Evolutionary conservation across 148 eudicot species (phyloP).

Genomic region (Spergularia marina): DNA sequence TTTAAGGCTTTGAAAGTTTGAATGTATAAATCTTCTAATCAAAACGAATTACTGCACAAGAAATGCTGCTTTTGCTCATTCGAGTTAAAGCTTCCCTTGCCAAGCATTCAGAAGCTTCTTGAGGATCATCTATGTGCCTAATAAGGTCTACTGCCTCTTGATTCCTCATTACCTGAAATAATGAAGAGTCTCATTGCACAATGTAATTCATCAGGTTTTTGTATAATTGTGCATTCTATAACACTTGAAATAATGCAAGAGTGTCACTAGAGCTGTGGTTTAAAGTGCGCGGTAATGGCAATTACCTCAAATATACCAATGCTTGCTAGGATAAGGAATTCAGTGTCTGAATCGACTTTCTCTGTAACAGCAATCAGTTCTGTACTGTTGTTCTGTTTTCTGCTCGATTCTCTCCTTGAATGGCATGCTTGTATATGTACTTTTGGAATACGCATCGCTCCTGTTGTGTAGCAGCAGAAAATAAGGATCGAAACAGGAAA

Average conservation of each 20-base stretch:
- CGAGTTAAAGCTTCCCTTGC: slow-evolving; percentile 62
- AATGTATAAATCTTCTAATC: slow-evolving; percentile 22
- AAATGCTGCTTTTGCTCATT: slow-evolving; percentile 57
- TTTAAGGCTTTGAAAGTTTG: not conserved
- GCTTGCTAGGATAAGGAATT: slow-evolving; percentile 71
- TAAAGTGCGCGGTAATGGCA: not conserved
- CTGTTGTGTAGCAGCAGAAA: slow-evolving; percentile 24
- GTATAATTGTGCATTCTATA: not conserved
- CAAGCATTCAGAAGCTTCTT: slow-evolving; percentile 70
- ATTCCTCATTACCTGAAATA: slow-evolving; percentile 59
- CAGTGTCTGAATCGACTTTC: slow-evolving; percentile 58
- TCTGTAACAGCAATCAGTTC: slow-evolving; percentile 42
- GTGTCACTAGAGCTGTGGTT: too few relatives aligned
- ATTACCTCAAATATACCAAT: slow-evolving; percentile 71
- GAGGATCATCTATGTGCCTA: slow-evolving; percentile 72
- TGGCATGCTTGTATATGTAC: slow-evolving; percentile 26
- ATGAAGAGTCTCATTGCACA: too few relatives aligned
- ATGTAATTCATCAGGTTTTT: not conserved
- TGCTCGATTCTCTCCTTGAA: slow-evolving; percentile 17
- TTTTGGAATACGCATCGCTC: slow-evolving; percentile 48
- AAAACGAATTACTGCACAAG: slow-evolving; percentile 58
- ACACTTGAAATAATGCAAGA: not conserved
- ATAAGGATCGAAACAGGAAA: not conserved
- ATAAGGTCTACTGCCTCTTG: slow-evolving; percentile 82
- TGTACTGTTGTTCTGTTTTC: slow-evolving; percentile 36